Percentiles rank a stretch among this genome's conserved stretches.
phyloP scores from a whole-genome alignment of 345 rosid genomes.

The Bruguiera sexangula region DNA sequence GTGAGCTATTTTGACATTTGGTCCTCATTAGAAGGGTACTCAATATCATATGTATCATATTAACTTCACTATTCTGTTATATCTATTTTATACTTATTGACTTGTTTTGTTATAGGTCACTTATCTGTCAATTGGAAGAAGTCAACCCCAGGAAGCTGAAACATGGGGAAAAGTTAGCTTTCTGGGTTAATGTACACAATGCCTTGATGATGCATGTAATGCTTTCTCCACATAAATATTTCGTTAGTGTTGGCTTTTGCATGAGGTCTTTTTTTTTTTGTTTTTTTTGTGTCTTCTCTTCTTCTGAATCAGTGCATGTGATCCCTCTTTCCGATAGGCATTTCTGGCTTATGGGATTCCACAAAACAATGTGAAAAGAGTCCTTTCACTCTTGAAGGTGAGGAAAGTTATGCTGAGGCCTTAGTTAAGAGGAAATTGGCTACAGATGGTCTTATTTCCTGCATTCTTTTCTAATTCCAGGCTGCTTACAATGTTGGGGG shows the following conservation, averaged over 20 bases:
- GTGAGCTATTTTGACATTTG: constrained; percentile 37
- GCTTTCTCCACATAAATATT: constrained; percentile 7
- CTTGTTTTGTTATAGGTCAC: constrained; percentile 49
- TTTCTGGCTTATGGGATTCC: constrained; percentile 92
- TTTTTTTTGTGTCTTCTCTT: constrained; percentile 7
- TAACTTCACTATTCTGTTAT: constrained; percentile 2
- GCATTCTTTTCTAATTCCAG: constrained; percentile 36
- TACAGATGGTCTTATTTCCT: constrained; percentile 12
- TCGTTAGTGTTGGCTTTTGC: background rate
- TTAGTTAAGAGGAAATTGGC: background rate
- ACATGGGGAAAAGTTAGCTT: constrained; percentile 89
- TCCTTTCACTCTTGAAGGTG: constrained; percentile 77
- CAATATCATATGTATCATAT: background rate
- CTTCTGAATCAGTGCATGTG: too few relatives aligned
- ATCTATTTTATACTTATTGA: constrained; percentile 6
- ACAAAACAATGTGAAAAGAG: constrained; percentile 80
- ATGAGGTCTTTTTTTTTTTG: constrained; percentile 10
- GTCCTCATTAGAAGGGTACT: background rate
- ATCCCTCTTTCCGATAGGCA: constrained; percentile 42
- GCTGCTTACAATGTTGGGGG: constrained; percentile 97
- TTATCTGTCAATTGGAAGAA: constrained; percentile 69
- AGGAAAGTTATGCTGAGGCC: background rate
- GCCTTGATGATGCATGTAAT: constrained; percentile 96
- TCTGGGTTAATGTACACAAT: constrained; percentile 96
- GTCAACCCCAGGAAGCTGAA: constrained; percentile 69